Evolutionary conservation across 345 rosid genomes (phyloP).

Genomic region (Syzygium aqueum): DNA sequence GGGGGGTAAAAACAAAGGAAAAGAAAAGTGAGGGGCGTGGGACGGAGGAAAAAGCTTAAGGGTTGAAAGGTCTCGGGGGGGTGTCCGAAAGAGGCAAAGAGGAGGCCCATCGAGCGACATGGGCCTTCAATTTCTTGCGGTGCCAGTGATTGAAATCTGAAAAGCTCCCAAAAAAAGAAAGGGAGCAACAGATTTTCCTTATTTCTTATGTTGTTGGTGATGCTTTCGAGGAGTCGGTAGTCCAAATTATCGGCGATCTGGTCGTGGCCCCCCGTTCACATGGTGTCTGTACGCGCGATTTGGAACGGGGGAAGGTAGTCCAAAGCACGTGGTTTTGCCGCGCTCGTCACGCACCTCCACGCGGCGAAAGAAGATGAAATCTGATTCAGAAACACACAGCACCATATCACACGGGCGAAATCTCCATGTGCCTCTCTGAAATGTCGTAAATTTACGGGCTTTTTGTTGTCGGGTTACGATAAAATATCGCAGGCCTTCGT

Average conservation of each 20-base stretch:
- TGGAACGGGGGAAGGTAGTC: neutral
- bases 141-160: neutral
- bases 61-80: neutral
- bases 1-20: neutral
- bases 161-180: neutral
- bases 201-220: neutral
- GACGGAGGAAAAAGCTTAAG: neutral
- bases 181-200: neutral
- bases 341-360: neutral
- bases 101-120: neutral
- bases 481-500: rapidly evolving
- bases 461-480: neutral
- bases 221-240: neutral
- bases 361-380: neutral
- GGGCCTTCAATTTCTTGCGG: neutral
- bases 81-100: neutral
- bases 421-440: neutral
- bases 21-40: neutral
- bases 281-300: neutral
- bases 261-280: neutral
- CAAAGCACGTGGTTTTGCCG: neutral
- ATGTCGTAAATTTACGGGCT: neutral
- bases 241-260: neutral
- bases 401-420: neutral
- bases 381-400: neutral